These are phyloP conservation scores for Penicillium hordei DNA, from an alignment of 2,329 filamentous ascomycete genomes.

Conservation along the genomic window DNA sequence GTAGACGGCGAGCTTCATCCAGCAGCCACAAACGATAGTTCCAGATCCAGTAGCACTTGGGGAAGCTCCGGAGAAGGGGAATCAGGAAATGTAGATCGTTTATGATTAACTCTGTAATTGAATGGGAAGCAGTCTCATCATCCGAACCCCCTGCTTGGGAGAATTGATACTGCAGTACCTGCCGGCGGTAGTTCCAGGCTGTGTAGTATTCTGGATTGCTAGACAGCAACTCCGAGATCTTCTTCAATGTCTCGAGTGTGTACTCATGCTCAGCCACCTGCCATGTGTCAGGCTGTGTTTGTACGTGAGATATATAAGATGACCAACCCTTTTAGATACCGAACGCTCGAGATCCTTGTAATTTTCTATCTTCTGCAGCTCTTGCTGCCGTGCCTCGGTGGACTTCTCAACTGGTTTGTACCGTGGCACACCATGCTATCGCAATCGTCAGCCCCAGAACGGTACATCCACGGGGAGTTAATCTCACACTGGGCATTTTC, in stretches of 20 bases:
- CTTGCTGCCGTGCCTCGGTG: conserved; percentile 68
- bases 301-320: not conserved
- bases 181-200: conserved; percentile 60
- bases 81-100: conserved; percentile 80
- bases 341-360: conserved; percentile 71
- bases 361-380: conserved; percentile 71
- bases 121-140: conserved; percentile 41
- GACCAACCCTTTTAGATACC: conserved; percentile 63
- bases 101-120: conserved; percentile 58
- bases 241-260: conserved; percentile 44
- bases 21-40: conserved; percentile 89
- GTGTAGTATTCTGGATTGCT: conserved; percentile 52
- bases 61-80: conserved; percentile 77
- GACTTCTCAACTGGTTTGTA: conserved; percentile 60
- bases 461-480: not conserved
- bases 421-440: conserved; percentile 81
- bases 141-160: conserved; percentile 25
- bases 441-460: conserved; percentile 25
- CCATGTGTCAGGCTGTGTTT: conserved; percentile 14
- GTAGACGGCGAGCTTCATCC: conserved; percentile 64
- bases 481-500: conserved; percentile 8
- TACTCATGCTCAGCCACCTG: conserved; percentile 44
- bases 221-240: conserved; percentile 45
- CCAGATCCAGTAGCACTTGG: conserved; percentile 99
- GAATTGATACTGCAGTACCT: conserved; percentile 65